Evolutionary conservation across 306 rosid species (phyloP).

Genomic region (Coriaria nepalensis): DNA sequence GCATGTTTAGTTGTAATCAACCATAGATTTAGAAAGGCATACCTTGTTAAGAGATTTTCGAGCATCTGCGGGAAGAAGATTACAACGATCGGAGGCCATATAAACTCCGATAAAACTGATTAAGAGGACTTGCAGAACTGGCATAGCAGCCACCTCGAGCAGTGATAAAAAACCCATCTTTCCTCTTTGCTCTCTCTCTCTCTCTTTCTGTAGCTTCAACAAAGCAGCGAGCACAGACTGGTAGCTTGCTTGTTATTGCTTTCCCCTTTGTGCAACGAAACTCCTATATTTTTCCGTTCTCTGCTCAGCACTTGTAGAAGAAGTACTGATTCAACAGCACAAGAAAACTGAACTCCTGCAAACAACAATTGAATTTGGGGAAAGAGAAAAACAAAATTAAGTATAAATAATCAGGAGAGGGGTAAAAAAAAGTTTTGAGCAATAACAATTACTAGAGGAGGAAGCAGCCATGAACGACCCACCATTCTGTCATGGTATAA

Average conservation of each 20-base stretch:
- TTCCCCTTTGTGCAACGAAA: too few relatives aligned
- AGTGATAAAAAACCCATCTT: conserved; percentile 56
- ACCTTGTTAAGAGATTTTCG: conserved; percentile 68
- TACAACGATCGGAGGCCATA: conserved; percentile 40
- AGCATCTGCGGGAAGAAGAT: conserved; percentile 46
- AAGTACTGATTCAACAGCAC: too few relatives aligned
- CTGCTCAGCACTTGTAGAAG: too few relatives aligned
- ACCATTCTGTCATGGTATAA: conserved; percentile 2
- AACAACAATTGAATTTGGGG: too few relatives aligned
- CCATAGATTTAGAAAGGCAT: not conserved
- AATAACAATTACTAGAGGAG: not conserved
- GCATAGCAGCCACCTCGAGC: conserved; percentile 60
- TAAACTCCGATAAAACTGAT: conserved; percentile 66
- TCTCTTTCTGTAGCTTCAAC: not conserved
- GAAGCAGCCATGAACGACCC: conserved; percentile 20
- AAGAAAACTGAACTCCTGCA: too few relatives aligned
- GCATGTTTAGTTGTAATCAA: not conserved
- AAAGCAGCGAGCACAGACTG: too few relatives aligned
- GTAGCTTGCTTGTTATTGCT: too few relatives aligned
- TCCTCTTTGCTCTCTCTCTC: not conserved
- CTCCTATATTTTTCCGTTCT: too few relatives aligned
- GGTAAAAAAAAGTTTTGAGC: too few relatives aligned
- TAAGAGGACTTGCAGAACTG: conserved; percentile 58
- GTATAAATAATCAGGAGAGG: too few relatives aligned
- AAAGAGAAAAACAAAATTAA: too few relatives aligned